Base-by-base conservation (phyloP, 768 basidiomycete genomes). In the Dacryopinax spathularia region DNA sequence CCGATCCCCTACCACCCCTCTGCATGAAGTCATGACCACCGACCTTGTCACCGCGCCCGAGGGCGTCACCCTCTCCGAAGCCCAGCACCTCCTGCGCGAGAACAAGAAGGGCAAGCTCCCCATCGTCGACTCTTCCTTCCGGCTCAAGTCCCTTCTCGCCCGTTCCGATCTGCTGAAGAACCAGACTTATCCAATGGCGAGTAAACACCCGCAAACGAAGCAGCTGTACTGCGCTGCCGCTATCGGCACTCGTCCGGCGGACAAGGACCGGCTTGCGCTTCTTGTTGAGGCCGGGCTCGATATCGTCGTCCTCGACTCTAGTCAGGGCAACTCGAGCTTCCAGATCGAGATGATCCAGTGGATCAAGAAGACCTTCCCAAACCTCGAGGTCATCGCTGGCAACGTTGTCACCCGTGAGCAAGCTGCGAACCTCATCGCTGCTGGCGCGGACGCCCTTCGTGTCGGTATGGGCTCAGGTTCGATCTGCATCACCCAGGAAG, bases 401-500 rank as follows among this genome's bases (percentile, higher is more conserved):
- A 98, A 99, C 73, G 94, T 99, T 65, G 95, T 99, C 67, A 97
- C 94, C 3, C 87, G 96, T 64, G 94, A 96, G 72, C 96, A 98
- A 72, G 95, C 96, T 1, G 96, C 96, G 16, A 84, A 79, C 25
- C 84, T 99, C 65, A 97, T 99, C 68, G 85, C 81, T 9, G 94
- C 92, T 1, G 96, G 96, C 41, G 96, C 94, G 2, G 96, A 99
- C 69, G 95, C 81, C n/a, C 81, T 98, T 12, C 87, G 92, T 25
- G 81, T 99, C 35, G 96, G 96, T 39, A 99, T 99, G 96, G 96
- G 96, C 35, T 90, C 88, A 7, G 96, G 96, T 9, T 95, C 91
- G 4, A 99, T 99, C 72, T 99, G 96, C 73, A 99, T 99, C 76
- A 99, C 96, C 5, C 96, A 99, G 75, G 96, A 98, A 72, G 88